These are phyloP conservation scores for Tetrahymena thermophila DNA, from an alignment of 73 alveolate species.

Conservation along the genomic window DNA sequence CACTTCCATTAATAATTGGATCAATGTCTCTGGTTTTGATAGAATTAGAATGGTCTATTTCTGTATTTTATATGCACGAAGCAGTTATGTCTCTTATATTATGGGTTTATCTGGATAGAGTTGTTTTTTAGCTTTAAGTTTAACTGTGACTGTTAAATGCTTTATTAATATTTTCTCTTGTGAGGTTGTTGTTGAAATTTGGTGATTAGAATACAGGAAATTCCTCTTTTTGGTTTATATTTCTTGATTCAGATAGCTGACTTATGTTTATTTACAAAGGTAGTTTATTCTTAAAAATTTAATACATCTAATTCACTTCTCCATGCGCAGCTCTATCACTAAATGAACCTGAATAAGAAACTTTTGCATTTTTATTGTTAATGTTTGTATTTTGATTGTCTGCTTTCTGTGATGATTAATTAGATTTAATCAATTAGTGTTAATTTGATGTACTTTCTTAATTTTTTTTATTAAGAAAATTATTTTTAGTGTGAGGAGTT, in stretches of 20 bases:
- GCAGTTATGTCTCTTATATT: background rate
- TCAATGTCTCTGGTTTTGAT: background rate
- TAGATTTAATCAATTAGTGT: background rate
- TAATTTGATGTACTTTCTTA: background rate
- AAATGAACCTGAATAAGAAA: background rate
- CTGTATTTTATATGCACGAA: background rate
- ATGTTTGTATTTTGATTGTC: background rate
- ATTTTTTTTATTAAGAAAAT: background rate
- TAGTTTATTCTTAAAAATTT: background rate
- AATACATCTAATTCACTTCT: background rate
- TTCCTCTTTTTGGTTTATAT: background rate
- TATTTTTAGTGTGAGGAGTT: background rate
- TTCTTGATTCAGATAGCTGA: background rate
- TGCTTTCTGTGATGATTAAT: background rate
- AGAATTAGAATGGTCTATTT: background rate
- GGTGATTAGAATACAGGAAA: background rate
- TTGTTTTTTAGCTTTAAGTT: background rate
- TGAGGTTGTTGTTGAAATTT: background rate
- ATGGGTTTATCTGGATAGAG: background rate
- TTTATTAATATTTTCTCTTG: background rate
- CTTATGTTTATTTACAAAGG: background rate
- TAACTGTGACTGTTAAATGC: background rate
- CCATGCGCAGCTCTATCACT: background rate
- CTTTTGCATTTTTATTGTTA: background rate
- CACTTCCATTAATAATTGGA: background rate